phyloP scores from a whole-genome alignment of 176 grass and related monocot species.

The Raddia guianensis region DNA sequence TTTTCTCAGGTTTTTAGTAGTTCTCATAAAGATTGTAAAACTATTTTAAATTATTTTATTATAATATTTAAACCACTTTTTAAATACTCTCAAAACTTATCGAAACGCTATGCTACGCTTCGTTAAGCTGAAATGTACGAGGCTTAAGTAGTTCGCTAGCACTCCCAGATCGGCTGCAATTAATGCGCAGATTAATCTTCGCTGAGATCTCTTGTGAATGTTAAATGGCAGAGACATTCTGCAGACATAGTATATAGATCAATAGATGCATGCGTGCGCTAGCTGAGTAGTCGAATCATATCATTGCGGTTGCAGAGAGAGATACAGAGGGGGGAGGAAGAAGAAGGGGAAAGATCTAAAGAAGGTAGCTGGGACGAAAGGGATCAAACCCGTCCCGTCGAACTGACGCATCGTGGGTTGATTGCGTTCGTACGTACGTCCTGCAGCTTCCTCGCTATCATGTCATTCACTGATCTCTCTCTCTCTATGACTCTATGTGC shows the following conservation, averaged over 20 bases:
- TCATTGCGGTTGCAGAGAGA: neutral
- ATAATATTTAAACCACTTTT: no score
- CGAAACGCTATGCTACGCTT: no score
- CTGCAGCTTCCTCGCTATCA: neutral
- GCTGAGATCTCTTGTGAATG: neutral
- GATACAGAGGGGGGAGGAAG: neutral
- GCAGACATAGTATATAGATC: neutral
- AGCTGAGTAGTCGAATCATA: neutral
- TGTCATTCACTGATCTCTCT: neutral
- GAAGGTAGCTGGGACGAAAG: neutral
- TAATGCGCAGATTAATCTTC: no score
- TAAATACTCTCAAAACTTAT: no score
- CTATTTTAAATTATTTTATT: no score
- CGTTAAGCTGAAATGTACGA: no score
- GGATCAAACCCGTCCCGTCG: slow-evolving; percentile 69
- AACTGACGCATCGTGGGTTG: slow-evolving; percentile 57
- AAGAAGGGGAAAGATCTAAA: neutral
- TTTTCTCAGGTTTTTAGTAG: no score
- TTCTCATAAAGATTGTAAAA: no score
- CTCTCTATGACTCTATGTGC: slow-evolving; percentile 2
- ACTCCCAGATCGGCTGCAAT: no score
- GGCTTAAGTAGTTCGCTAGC: no score
- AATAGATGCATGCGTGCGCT: neutral
- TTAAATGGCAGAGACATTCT: no score
- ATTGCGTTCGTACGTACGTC: neutral